Evolutionary conservation across 495 filamentous ascomycete species (phyloP), one percentile per base, ranked within the genome.

Genomic region (Penicillium goetzii): DNA sequence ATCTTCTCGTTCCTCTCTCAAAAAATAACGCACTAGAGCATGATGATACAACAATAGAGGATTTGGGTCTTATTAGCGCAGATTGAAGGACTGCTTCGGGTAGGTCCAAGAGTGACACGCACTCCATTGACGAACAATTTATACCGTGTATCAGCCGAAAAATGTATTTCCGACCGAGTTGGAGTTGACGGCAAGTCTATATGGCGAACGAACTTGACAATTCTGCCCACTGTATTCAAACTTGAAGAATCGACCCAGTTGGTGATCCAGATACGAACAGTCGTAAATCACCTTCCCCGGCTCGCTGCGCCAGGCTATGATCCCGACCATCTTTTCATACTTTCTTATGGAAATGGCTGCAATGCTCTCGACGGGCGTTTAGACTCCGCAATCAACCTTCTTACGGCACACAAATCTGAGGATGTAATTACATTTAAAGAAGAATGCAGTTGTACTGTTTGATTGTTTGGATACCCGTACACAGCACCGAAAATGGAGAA

Each of bases 141-240:
- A 56, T 79, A 79, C n/a, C 77, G 61, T 1, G 77, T 79, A 41
- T 79, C 77, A 1, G 77, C 77, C 8, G 77, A 78, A 55, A 77
- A 68, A 64, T 78, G 73, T 21, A 79, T 49, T 2, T 70, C 5
- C 8, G 68, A 51, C 10, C 36, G 28, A 2, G 11, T 64, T 9
- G 72, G 63, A 14, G 17, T 4, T 0, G 61, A 67, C 0, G 54
- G 2, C 21, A 79, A 63, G 28, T 28, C 50, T 34, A 79, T 51
- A 6, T 57, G 38, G 1, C 70, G 66, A 0, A 43, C 61, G 64
- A 78, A 78, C 2, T 59, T 34, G 52, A 77, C 76, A 28, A 77
- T 62, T 36, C 65, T 63, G 19, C 74, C 76, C 9, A 67, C 72
- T 23, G 73, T 74, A 50, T 76, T 76, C 11, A 14, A 23, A 14